Base-by-base conservation (phyloP, 2,329 filamentous ascomycete genomes). In the Huntiella abstrusa region DNA sequence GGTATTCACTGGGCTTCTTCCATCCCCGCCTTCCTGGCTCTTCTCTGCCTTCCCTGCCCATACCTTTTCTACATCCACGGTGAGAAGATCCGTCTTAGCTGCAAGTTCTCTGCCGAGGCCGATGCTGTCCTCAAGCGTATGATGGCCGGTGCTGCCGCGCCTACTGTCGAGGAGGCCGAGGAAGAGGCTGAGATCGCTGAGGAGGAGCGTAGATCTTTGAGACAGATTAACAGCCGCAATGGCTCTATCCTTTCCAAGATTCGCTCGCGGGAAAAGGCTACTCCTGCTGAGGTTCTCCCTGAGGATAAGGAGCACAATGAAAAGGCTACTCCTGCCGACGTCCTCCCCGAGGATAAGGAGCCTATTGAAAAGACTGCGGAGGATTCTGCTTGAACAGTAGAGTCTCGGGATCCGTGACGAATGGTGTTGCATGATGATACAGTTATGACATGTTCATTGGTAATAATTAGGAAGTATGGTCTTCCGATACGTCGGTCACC, bases 61-160 rank as follows among this genome's bases (percentile, higher is more conserved):
- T 80, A 82, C 59, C 58, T 88, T 12, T 83, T 88, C 60, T 83
- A 82, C 63, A 76, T 71, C 54, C 84, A 83, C 57, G 82, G 82
- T 52, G 22, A 55, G 33, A 43, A 45, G 7, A 80, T 87, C 54
- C 69, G 81, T 16, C 63, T 68, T 57, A 72, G 67, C 55, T 84
- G 80, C 68, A 77, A 79, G 62, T 86, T 71, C 55, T 75, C 80
- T 4, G 69, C 73, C 7, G 70, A 83, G 59, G 73, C 80, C 5
- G 76, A 77, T 28, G 66, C 65, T 8, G 71, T 80, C 50, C 66
- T 80, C 60, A 58, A 61, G 52, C 58, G 57, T 51, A 66, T 68
- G 59, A 58, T 58, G 41, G 50, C 43, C 2, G 43, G 22, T 13
- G 17, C 19, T 32, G 17, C 5, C 12, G 34, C 4, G 12, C 37